phyloP scores from a whole-genome alignment of 345 rosid genomes.

The Citrus trifoliata region DNA sequence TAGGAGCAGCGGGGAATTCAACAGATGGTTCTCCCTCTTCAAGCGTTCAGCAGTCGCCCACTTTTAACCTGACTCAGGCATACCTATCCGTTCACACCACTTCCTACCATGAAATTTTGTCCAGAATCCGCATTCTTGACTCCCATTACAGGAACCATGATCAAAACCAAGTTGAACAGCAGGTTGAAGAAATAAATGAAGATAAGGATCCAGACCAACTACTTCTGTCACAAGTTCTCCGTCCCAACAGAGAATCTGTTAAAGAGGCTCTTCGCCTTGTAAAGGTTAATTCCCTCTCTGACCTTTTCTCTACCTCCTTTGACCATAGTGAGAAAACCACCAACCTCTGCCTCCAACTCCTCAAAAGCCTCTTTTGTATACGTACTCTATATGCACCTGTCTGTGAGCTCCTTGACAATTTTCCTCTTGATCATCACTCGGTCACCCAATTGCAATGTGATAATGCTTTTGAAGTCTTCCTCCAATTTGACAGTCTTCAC shows the following conservation, averaged over 20 bases:
- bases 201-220: slow-evolving; percentile 26
- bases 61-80: slow-evolving; percentile 40
- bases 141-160: neutral
- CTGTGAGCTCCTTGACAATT: slow-evolving; percentile 44
- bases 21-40: slow-evolving; percentile 43
- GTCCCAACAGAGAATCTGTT: slow-evolving; percentile 53
- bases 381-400: slow-evolving; percentile 50
- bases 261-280: slow-evolving; percentile 49
- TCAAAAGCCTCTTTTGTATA: slow-evolving; percentile 39
- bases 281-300: slow-evolving; percentile 34
- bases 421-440: slow-evolving; percentile 42
- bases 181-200: slow-evolving; percentile 3
- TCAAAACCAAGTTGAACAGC: slow-evolving; percentile 18
- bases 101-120: slow-evolving; percentile 58
- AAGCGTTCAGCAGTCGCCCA: slow-evolving; percentile 40
- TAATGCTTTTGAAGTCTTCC: slow-evolving; percentile 46
- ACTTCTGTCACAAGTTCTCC: slow-evolving; percentile 43
- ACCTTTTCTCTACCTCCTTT: slow-evolving; percentile 56
- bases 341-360: slow-evolving; percentile 53
- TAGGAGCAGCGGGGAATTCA: slow-evolving; percentile 22
- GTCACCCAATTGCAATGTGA: slow-evolving; percentile 45
- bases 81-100: slow-evolving; percentile 50
- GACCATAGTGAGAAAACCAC: slow-evolving; percentile 54
- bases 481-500: slow-evolving; percentile 40
- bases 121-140: slow-evolving; percentile 29